Evolutionary conservation across 1,139 yeast species (phyloP).

Genomic region (Trichomonascaceae sp.): DNA sequence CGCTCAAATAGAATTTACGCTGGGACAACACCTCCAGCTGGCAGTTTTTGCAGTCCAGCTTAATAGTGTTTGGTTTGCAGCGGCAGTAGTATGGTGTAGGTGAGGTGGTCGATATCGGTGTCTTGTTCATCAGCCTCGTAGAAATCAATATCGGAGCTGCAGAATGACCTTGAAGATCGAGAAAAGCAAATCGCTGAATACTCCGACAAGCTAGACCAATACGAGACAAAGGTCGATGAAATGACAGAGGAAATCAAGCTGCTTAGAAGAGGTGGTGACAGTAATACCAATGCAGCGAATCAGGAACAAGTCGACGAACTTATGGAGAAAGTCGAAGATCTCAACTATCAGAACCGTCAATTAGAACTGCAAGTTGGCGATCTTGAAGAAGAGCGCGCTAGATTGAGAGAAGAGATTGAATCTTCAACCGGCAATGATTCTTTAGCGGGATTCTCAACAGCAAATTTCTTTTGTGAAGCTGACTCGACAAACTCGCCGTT

Average conservation of each 20-base stretch:
- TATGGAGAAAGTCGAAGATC: slow-evolving; percentile 19
- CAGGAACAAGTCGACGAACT: slow-evolving; percentile 18
- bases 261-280: background rate
- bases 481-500: slow-evolving; percentile 71
- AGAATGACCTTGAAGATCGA: slow-evolving; percentile 11
- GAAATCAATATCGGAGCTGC: slow-evolving; percentile 30
- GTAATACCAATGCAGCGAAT: background rate
- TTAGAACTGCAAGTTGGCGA: slow-evolving; percentile 12
- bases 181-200: slow-evolving; percentile 9
- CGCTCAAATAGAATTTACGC: too few relatives aligned
- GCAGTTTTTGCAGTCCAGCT: too few relatives aligned
- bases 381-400: slow-evolving; percentile 16
- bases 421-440: slow-evolving; percentile 27
- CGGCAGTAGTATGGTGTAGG: too few relatives aligned
- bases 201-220: slow-evolving; percentile 10
- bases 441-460: slow-evolving; percentile 40
- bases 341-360: slow-evolving; percentile 8
- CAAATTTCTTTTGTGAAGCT: slow-evolving; percentile 47
- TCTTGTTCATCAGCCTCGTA: slow-evolving; percentile 51
- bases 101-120: slow-evolving; percentile 54
- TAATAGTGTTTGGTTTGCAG: too few relatives aligned
- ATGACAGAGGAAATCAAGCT: slow-evolving; percentile 10
- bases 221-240: slow-evolving; percentile 13
- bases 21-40: too few relatives aligned
- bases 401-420: slow-evolving; percentile 12